Base-by-base conservation (phyloP, 2,329 filamentous ascomycete genomes). In the Sporothrix curviconia region DNA sequence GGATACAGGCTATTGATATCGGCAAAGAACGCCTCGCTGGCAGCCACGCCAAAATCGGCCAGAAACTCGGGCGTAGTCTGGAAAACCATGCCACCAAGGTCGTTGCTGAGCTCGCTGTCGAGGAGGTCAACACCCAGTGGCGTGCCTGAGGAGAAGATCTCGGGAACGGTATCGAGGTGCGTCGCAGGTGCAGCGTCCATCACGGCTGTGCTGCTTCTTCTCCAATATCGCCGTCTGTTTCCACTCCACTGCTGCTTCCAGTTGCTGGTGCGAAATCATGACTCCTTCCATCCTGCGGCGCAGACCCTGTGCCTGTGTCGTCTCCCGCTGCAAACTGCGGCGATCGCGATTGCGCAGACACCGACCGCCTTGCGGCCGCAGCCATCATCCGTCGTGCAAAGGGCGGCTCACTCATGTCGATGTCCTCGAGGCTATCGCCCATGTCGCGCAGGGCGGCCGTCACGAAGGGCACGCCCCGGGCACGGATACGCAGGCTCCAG, bases 401-500 rank as follows among this genome's bases (percentile, higher is more conserved):
- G 15, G 51, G 51, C 17, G 51, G 51, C 3, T 28, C 8, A 28
- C 51, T 54, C 55, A 57, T 57, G 30, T 64, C 60, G 7, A 63
- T 58, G 7, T 61, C 59, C 28, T 61, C 55, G n/a, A 60, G 54
- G 7, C 47, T 62, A 22, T 64, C 57, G 19, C 74, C 72, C 43
- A 75, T 64, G 56, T 75, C 66, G 2, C 70, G 68, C 39, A 75
- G 62, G 3, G 72, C 72, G 15, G 72, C 70, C 42, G 71, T 66
- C 15, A 72, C 71, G 56, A 74, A 75, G 14, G 70, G 67, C 15
- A 70, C 69, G 0, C 71, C 70, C 53, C 71, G 69, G 3, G 71
- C 71, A 6, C 72, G 66, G 3, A 74, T 72, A 36, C 72, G 69
- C n/a, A 75, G 61, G 32, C 71, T 72, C 73, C 72, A 75, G 50